Base-by-base conservation (phyloP, 345 rosid species). In the Murraya paniculata region DNA sequence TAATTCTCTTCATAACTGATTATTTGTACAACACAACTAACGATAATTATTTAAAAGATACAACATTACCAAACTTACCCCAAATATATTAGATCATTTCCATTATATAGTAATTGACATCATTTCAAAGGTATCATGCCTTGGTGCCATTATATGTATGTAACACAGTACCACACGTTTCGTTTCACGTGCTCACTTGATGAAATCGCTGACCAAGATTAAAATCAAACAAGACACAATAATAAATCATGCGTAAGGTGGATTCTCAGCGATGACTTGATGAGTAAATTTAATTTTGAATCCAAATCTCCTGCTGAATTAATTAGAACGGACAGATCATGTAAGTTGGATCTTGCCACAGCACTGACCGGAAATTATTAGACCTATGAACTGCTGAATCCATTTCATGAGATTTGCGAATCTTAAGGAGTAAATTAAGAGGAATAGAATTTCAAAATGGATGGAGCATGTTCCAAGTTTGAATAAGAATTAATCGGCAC, bases 391-490 rank as follows among this genome's bases (percentile, higher is more conserved):
- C 18, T 45, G 50, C 18, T 45, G 16, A 11, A 18, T 19, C 4
- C 4, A 18, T 19, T 14, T 28, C 6, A 4, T 50, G 22, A 70
- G 36, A 41, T 21, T 56, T 45, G 69, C 69, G 62, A 45, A 62
- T 45, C 48, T 75, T 50, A 2, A 64, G 78, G 71, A 75, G 71
- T 31, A 48, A 64, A 30, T 62, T 48, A 36, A 30, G 71, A 75
- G 71, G 53, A 16, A 60, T 3, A 21, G n/a, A 57, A 7, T 58
- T 73, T 59, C 56, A 25, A 73, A 73, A 38, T 14, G 24, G 36
- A 33, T 24, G 24, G 36, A 9, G 13, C 16, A 5, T 16, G 27
- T 73, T 73, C 68, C 57, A 14, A 27, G 70, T 45, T 62, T 30
- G 60, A 62, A 39, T 69, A 45, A 21, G 13, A 2, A 35, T 1